These are phyloP conservation scores for Microdochium trichocladiopsis DNA, from an alignment of 2,329 filamentous ascomycete genomes.

Conservation along the genomic window DNA sequence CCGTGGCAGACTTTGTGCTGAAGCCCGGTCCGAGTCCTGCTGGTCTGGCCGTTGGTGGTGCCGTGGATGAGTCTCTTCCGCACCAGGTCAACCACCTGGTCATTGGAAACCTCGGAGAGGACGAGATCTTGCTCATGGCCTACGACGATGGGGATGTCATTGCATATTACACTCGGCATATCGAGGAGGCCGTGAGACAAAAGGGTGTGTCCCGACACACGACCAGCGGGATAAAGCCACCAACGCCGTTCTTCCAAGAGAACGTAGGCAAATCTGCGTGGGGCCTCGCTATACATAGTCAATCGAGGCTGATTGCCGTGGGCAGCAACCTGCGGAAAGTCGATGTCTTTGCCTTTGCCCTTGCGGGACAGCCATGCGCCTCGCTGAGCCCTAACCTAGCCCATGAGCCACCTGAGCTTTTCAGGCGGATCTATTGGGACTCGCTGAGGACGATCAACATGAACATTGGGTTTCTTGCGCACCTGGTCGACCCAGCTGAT, in stretches of 20 bases:
- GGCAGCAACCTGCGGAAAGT: constrained; percentile 59
- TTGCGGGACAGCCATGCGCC: neutral
- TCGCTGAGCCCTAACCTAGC: neutral
- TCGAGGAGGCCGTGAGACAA: constrained; percentile 23
- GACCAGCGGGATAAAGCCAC: constrained; percentile 1
- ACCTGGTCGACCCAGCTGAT: neutral
- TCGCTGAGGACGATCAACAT: constrained; percentile 7
- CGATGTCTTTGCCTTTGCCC: constrained; percentile 24
- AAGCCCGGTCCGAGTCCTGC: constrained; percentile 32
- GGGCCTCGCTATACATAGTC: constrained; percentile 77
- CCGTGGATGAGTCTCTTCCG: constrained; percentile 40
- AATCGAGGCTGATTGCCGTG: constrained; percentile 79
- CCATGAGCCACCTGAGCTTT: constrained; percentile 5
- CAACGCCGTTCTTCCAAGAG: constrained; percentile 57
- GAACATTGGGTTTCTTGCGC: neutral
- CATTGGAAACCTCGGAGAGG: constrained; percentile 59
- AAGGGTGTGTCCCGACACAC: constrained; percentile 19
- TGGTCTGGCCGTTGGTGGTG: constrained; percentile 36
- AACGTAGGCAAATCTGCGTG: constrained; percentile 78
- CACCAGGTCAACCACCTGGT: constrained; percentile 66
- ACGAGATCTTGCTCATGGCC: constrained; percentile 61
- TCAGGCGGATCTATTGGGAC: constrained; percentile 12
- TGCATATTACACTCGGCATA: constrained; percentile 57
- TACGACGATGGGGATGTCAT: constrained; percentile 73
- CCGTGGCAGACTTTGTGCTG: constrained; percentile 42